Conservation (phyloP, 768 basidiomycete species). For the Tulasnella sp. region DNA sequence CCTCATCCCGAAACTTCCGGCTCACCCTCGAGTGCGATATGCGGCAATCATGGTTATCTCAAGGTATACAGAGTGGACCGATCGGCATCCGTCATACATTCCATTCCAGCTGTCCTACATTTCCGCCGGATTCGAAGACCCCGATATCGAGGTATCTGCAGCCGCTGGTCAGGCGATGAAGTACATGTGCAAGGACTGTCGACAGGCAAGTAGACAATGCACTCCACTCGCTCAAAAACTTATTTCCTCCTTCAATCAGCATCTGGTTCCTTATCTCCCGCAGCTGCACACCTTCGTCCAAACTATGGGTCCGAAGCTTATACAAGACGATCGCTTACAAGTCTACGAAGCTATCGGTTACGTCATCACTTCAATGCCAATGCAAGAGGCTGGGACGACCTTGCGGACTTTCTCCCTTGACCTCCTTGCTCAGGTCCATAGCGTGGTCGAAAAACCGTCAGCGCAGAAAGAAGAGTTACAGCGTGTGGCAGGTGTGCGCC, state of each 20-base stretch:
- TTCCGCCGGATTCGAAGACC: conserved; percentile 77
- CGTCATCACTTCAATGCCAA: conserved; percentile 89
- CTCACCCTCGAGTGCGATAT: conserved; percentile 85
- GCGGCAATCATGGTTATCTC: conserved; percentile 90
- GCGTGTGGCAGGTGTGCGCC: conserved; percentile 43
- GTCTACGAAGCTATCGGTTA: conserved; percentile 93
- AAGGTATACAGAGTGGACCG: conserved; percentile 95
- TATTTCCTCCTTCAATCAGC: conserved; percentile 33
- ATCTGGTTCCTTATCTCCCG: conserved; percentile 82
- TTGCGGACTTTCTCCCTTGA: conserved; percentile 79
- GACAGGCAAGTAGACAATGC: conserved; percentile 39
- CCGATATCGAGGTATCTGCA: conserved; percentile 68
- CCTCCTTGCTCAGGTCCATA: conserved; percentile 65
- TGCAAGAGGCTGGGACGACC: conserved; percentile 74
- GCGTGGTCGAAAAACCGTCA: conserved; percentile 40
- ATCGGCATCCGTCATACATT: conserved; percentile 77
- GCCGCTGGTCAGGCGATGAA: conserved; percentile 95
- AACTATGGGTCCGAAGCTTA: conserved; percentile 63
- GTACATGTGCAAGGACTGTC: conserved; percentile 95
- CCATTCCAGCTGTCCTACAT: conserved; percentile 79
- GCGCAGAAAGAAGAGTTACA: conserved; percentile 55
- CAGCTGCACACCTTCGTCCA: conserved; percentile 81
- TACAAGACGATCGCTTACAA: conserved; percentile 78
- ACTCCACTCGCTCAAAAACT: background rate
- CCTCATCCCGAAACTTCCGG: conserved; percentile 77